Conservation (phyloP, 306 rosid genomes). For the Gleditsia sinensis region DNA sequence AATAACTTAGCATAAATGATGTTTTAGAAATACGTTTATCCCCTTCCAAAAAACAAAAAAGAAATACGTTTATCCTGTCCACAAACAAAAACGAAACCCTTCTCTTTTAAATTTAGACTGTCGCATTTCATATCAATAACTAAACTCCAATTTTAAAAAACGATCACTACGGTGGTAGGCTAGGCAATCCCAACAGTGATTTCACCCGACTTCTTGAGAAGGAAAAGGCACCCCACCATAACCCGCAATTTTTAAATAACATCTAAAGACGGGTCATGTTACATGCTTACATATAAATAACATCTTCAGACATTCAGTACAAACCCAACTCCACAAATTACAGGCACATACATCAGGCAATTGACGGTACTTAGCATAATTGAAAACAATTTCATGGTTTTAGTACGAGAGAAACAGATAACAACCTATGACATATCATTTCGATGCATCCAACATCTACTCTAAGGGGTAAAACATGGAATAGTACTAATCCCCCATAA, state of each 20-base stretch:
- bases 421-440: constrained; percentile 7
- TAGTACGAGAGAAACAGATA: background rate
- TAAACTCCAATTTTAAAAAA: too few species aligned
- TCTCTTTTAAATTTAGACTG: too few species aligned
- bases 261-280: background rate
- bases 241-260: too few species aligned
- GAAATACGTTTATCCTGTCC: background rate
- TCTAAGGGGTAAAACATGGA: constrained; percentile 10
- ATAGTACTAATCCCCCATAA: constrained; percentile 13
- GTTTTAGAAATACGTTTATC: background rate
- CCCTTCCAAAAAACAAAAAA: background rate
- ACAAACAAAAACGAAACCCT: too few species aligned
- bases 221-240: background rate
- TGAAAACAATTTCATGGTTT: constrained; percentile 1
- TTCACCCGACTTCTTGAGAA: too few species aligned
- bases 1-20: background rate
- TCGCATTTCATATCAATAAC: too few species aligned
- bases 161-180: too few species aligned
- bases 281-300: background rate
- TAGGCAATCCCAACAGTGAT: too few species aligned
- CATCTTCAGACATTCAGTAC: background rate
- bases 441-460: constrained; percentile 6
- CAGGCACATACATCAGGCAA: constrained; percentile 3
- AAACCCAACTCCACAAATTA: background rate
- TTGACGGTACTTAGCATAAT: background rate